phyloP scores from a whole-genome alignment of 495 filamentous ascomycete species.

The Neurospora tetraspora region DNA sequence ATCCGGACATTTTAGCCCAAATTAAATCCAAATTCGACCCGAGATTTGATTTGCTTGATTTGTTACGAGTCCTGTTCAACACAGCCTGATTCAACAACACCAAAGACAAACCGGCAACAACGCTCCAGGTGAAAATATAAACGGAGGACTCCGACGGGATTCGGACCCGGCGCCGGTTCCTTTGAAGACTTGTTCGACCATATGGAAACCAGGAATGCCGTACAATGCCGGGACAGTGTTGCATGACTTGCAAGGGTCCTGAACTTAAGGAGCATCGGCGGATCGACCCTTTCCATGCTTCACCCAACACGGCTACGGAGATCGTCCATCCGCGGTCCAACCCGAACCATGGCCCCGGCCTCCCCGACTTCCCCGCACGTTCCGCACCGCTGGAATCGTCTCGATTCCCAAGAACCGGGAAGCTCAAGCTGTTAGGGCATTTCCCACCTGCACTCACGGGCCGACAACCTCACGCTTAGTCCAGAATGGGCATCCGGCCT shows the following conservation, averaged over 20 bases:
- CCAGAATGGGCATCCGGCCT: slow-evolving; percentile 13
- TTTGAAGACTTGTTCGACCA: background rate
- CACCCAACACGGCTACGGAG: slow-evolving; percentile 8
- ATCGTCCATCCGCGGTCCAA: slow-evolving; percentile 7
- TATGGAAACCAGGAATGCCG: background rate
- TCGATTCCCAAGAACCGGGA: background rate
- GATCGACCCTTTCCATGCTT: background rate
- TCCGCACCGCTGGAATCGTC: background rate
- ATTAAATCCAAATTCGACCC: too few relatives aligned
- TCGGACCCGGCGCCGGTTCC: background rate
- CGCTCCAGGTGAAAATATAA: background rate
- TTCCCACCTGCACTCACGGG: background rate
- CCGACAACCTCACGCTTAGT: slow-evolving; percentile 7
- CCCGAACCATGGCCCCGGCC: background rate
- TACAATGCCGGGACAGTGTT: background rate
- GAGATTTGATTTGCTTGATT: too few relatives aligned
- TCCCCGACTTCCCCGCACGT: background rate
- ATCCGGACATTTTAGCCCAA: too few relatives aligned
- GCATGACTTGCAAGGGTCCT: background rate
- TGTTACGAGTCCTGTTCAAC: too few relatives aligned
- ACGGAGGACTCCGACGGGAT: background rate
- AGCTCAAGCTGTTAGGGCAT: background rate
- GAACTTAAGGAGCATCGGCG: background rate
- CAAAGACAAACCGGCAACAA: background rate
- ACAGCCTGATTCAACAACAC: background rate